Base-by-base conservation (phyloP, 306 rosid genomes). In the Pyrus bretschneideri region DNA sequence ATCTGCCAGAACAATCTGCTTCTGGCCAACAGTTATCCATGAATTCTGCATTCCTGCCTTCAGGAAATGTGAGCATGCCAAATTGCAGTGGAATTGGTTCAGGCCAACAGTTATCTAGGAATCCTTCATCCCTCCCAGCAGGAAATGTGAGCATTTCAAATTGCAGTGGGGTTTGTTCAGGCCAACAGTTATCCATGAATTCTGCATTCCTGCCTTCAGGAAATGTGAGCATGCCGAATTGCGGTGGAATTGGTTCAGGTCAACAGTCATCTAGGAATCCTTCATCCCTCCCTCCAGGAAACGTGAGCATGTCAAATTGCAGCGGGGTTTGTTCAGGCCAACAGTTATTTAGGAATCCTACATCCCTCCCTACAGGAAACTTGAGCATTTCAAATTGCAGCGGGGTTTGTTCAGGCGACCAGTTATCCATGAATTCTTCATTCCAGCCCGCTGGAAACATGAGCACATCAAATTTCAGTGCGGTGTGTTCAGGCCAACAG, bases 1-100 rank as follows among this genome's bases (percentile, higher is more conserved):
- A 84, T 75, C 67, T 76, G 71, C 86, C 91, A 3, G 91, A 83
- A 59, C 87, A 85, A 64, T 62, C 96, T 71, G 63, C 45, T 21
- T 78, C 87, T 11, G 90, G 80, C 42, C 89, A 80, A 79, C 89
- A 82, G 60, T 63, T 81, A 51, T 77, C 93, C 67, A 65, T 14
- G 59, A 80, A 80, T 74, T 76, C 85, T 77, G 38, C 97, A 42
- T 76, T 84, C 67, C 77, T 72, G 21, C 82, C 93, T 10, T 42
- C 70, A 23, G 83, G 68, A 75, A 84, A 75, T 49, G 67, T 45
- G 58, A 81, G 70, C 69, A 27, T 83, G 65, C 87, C 83, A 11
- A 81, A 84, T 81, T 87, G 80, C 55, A 5, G 19, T 40, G 76
- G 68, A 23, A 54, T 35, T 72, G 72, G 40, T 17, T 77, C 87